Percentiles rank a stretch among this genome's conserved stretches.
These are phyloP conservation scores for Aspergillus arachidicola DNA, from an alignment of 2,329 filamentous ascomycete genomes.

Conservation along the genomic window DNA sequence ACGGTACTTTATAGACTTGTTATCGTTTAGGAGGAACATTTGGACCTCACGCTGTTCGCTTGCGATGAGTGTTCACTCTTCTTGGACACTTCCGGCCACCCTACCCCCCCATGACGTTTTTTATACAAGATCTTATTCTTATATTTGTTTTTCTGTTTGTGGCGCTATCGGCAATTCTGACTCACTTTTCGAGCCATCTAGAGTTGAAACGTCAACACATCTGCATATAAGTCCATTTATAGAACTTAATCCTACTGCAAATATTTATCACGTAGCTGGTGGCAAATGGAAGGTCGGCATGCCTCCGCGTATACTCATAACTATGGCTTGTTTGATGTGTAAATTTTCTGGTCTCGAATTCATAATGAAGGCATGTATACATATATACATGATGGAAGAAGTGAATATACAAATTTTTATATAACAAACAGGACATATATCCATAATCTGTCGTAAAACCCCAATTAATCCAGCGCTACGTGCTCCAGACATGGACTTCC, in stretches of 20 bases:
- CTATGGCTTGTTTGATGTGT: not conserved
- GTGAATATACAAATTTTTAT: constrained; percentile 2
- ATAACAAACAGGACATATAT: constrained; percentile 18
- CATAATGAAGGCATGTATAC: constrained; percentile 16
- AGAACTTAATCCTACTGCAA: not conserved
- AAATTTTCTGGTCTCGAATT: not conserved
- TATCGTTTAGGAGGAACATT: not conserved
- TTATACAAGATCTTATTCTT: not conserved
- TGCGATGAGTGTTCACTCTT: not conserved
- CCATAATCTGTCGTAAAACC: constrained; percentile 23
- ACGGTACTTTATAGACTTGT: not conserved
- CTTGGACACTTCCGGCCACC: not conserved
- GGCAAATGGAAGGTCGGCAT: not conserved
- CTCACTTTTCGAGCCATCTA: not conserved
- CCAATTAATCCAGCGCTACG: constrained; percentile 14
- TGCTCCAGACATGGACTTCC: constrained; percentile 13
- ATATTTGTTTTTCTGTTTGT: not conserved
- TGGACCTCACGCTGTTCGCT: not conserved
- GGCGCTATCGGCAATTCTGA: not conserved
- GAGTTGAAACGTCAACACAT: not conserved
- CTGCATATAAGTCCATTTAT: not conserved
- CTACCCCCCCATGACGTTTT: not conserved
- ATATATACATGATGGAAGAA: constrained; percentile 17
- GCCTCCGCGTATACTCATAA: not conserved
- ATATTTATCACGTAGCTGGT: not conserved